Percentiles rank a stretch among this genome's conserved stretches.
phyloP scores from a whole-genome alignment of 148 eudicot genomes.

The Chenopodium album region DNA sequence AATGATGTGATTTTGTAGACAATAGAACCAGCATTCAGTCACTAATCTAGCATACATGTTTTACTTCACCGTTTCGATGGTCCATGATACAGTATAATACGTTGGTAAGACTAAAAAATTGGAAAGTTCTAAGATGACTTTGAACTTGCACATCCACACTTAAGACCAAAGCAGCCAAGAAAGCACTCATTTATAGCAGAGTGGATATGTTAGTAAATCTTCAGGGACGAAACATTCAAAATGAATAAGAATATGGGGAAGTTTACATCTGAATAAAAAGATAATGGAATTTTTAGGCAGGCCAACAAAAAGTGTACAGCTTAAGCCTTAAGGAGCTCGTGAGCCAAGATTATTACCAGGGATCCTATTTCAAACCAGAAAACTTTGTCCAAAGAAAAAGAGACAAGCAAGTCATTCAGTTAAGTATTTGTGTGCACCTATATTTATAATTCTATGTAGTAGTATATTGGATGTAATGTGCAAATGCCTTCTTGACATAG shows the following conservation, averaged over 20 bases:
- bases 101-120: background rate
- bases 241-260: background rate
- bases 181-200: background rate
- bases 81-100: background rate
- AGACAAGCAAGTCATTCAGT: background rate
- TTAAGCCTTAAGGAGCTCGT: background rate
- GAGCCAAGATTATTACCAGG: background rate
- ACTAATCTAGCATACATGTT: conserved; percentile 1
- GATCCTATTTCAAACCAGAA: too few relatives aligned
- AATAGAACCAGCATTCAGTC: background rate
- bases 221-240: background rate
- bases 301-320: background rate
- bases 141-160: background rate
- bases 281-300: background rate
- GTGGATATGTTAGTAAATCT: background rate
- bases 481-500: background rate
- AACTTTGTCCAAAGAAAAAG: background rate
- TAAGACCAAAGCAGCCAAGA: background rate
- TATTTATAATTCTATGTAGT: background rate
- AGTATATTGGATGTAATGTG: background rate
- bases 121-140: background rate
- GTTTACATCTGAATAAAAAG: background rate
- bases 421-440: background rate
- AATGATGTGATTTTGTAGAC: background rate
- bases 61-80: background rate